Evolutionary conservation across 257 asterid genomes (phyloP), one percentile per base, ranked within the genome.

Genomic region (Echites panduratus): DNA sequence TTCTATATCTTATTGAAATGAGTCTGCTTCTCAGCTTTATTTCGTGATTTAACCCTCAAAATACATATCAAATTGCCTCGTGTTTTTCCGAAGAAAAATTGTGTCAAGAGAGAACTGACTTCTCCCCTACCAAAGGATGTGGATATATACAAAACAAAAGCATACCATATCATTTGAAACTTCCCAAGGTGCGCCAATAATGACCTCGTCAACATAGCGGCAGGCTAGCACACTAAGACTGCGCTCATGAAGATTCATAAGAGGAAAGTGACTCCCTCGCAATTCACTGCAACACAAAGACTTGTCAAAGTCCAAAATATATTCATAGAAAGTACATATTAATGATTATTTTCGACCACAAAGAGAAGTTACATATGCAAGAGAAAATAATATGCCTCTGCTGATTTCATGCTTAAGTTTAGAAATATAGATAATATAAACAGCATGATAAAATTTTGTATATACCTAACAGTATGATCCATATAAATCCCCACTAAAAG

Each of bases 131-230:
- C 26, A 59, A 43, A 43, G 29, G 11, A 14, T 58, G 48, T 29
- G 9, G 17, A 63, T 63, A 38, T 19, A 12, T 38, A 40, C 40
- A 26, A 45, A 66, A 75, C 43, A 52, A 56, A 32, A 76, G 72
- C 84, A 69, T 81, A 94, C 98, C 98, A 91, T 77, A 63, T 94
- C 98, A 80, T 85, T 80, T 26, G 91, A 84, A 75, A 94, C 89
- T 84, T 85, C 90, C 96, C 87, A 87, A 70, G 98, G 98, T 61
- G 96, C 96, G 10, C 98, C 98, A 26, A 94, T 89, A 52, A 94
- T 88, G 85, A 94, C 95, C 82, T 94, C 98, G 75, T 94, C 97
- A 78, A 94, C 98, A 72, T 94, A 89, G 67, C 96, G 96, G 65
- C 96, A 94, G 22, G 93, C 96, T 74, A 94, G 85, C 71, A 94